These are phyloP conservation scores for Cercospora sp. DNA, from an alignment of 2,329 filamentous ascomycete genomes.

Conservation along the genomic window DNA sequence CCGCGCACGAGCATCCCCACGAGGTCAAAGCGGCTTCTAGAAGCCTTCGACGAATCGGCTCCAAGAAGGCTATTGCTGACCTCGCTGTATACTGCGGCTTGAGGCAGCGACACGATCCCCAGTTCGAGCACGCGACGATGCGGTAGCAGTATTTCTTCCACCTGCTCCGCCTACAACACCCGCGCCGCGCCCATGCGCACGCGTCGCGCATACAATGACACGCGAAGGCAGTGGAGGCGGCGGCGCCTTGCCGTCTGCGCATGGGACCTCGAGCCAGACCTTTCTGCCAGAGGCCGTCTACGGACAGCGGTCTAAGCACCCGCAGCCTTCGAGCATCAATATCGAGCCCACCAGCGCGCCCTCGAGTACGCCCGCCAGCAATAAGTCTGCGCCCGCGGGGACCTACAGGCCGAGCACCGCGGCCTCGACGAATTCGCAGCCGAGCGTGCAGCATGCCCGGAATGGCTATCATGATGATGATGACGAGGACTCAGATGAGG, in stretches of 20 bases:
- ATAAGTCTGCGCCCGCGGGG: conserved; percentile 20
- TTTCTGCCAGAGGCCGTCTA: conserved; percentile 21
- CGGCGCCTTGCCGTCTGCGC: conserved; percentile 5
- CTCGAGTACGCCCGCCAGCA: conserved; percentile 21
- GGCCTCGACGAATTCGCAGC: conserved; percentile 17
- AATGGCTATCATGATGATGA: not conserved
- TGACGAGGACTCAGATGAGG: conserved; percentile 39
- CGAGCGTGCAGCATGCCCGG: conserved; percentile 24
- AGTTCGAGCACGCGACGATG: not conserved
- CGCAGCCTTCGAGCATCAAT: conserved; percentile 31
- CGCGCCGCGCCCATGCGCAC: conserved; percentile 13
- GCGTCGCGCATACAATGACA: conserved; percentile 12
- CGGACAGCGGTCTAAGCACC: conserved; percentile 31
- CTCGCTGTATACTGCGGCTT: not conserved
- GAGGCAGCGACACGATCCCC: not conserved
- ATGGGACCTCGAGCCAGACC: not conserved
- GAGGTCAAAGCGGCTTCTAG: conserved; percentile 7
- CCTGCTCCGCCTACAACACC: not conserved
- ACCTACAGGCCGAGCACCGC: conserved; percentile 19
- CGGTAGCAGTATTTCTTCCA: not conserved
- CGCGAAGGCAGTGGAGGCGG: conserved; percentile 12
- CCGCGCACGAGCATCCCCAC: not conserved
- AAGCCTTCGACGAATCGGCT: not conserved
- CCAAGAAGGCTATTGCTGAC: conserved; percentile 6
- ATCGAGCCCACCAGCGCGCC: conserved; percentile 22